These are phyloP conservation scores for Kwoniella shivajii DNA, from an alignment of 1,284 basidiomycete species.

Conservation along the genomic window DNA sequence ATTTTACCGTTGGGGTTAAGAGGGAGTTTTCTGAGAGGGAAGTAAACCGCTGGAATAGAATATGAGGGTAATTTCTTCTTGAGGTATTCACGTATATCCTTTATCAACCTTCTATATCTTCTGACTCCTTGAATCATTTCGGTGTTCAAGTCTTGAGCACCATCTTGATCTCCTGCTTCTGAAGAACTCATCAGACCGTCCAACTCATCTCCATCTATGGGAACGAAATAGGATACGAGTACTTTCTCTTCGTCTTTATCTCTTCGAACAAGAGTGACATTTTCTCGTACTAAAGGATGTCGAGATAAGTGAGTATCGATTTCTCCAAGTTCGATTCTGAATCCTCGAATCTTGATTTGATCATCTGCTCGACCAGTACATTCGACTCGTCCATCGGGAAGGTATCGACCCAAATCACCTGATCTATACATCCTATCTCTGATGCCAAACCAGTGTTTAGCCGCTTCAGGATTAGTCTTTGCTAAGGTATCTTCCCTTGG, in stretches of 20 bases:
- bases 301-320: constrained; percentile 96
- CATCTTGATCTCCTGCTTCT: constrained; percentile 61
- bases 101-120: constrained; percentile 84
- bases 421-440: constrained; percentile 98
- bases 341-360: constrained; percentile 99
- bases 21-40: constrained; percentile 92
- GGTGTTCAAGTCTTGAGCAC: constrained; percentile 52
- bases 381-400: constrained; percentile 91
- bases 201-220: constrained; percentile 68
- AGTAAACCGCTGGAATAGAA: constrained; percentile 90
- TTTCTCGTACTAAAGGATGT: constrained; percentile 91
- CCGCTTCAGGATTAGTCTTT: constrained; percentile 65
- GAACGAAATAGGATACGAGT: constrained; percentile 98
- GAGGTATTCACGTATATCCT: constrained; percentile 90
- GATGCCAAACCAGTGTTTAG: constrained; percentile 89
- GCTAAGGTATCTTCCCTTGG: constrained; percentile 70
- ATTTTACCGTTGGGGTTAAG: constrained; percentile 99
- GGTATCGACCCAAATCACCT: constrained; percentile 93
- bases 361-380: constrained; percentile 98
- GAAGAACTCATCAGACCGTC: constrained; percentile 73
- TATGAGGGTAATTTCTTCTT: constrained; percentile 97
- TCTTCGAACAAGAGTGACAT: constrained; percentile 92
- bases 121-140: constrained; percentile 71
- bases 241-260: constrained; percentile 99
- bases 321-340: constrained; percentile 98